Conservation (phyloP, 2,329 filamentous ascomycete species). For the Arthrobotrys sinensis region DNA sequence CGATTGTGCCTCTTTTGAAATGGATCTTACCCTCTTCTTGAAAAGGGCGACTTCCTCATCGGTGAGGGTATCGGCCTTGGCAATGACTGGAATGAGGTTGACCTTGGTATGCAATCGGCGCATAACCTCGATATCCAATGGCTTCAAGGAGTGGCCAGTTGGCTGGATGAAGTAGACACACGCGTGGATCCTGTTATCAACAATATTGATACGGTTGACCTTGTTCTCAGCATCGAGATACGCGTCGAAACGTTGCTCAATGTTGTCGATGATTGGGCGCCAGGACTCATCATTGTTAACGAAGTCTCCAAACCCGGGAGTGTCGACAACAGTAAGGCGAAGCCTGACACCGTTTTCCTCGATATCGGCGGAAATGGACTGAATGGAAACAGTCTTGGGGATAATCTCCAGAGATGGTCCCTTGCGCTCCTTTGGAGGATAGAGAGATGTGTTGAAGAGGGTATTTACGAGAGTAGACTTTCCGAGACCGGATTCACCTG, state of each 20-base stretch:
- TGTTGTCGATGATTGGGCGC: slow-evolving; percentile 99
- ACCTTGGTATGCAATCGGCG: slow-evolving; percentile 99
- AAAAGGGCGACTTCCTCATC: slow-evolving; percentile 95
- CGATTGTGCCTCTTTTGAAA: background rate
- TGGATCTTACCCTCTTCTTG: slow-evolving; percentile 89
- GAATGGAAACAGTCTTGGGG: slow-evolving; percentile 96
- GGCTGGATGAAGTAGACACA: slow-evolving; percentile 99
- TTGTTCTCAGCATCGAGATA: slow-evolving; percentile 99
- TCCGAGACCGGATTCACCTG: slow-evolving; percentile 98
- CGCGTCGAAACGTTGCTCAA: slow-evolving; percentile 98
- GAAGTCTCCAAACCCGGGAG: slow-evolving; percentile 97
- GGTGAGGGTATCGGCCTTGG: slow-evolving; percentile 97
- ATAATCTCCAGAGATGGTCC: slow-evolving; percentile 97
- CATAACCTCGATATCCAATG: slow-evolving; percentile 99
- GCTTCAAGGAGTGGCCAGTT: slow-evolving; percentile 97
- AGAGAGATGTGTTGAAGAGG: slow-evolving; percentile 98
- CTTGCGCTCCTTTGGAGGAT: slow-evolving; percentile 98
- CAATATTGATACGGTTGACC: slow-evolving; percentile 99
- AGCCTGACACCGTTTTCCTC: slow-evolving; percentile 98
- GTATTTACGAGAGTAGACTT: slow-evolving; percentile 99
- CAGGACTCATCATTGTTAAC: slow-evolving; percentile 99
- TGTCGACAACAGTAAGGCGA: slow-evolving; percentile 95
- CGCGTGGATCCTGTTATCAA: slow-evolving; percentile 98
- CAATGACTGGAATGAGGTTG: slow-evolving; percentile 99
- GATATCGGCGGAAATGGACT: slow-evolving; percentile 95